These are phyloP conservation scores for Metschnikowia reukaufii DNA, from an alignment of 805 yeast species.

Conservation along the genomic window DNA sequence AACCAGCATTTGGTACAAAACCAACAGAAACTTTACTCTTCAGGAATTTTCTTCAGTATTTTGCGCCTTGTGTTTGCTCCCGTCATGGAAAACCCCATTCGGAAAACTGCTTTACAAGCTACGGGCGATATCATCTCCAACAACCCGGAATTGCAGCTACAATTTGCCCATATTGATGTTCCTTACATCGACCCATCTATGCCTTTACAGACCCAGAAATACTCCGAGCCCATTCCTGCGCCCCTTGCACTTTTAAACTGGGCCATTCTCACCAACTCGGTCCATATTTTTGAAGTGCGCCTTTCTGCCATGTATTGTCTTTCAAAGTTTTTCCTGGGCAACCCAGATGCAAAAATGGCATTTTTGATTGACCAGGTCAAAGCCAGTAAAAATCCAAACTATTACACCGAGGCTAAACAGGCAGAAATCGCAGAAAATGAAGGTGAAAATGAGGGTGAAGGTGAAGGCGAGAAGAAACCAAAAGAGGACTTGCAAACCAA, in stretches of 20 bases:
- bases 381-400: constrained; percentile 30
- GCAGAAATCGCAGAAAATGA: constrained; percentile 8
- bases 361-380: constrained; percentile 69
- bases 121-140: constrained; percentile 74
- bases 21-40: constrained; percentile 59
- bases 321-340: constrained; percentile 65
- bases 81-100: constrained; percentile 60
- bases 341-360: constrained; percentile 56
- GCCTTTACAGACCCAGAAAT: constrained; percentile 42
- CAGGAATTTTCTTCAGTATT: constrained; percentile 65
- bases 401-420: constrained; percentile 20
- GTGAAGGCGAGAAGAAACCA: constrained; percentile 5
- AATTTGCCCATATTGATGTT: constrained; percentile 81
- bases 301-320: constrained; percentile 67
- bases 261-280: constrained; percentile 76
- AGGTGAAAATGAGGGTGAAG: neutral
- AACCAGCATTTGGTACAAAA: constrained; percentile 60
- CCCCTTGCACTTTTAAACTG: constrained; percentile 75
- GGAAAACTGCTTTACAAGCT: constrained; percentile 68
- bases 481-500: neutral
- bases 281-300: constrained; percentile 81
- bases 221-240: constrained; percentile 56
- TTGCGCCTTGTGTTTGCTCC: constrained; percentile 70
- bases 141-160: constrained; percentile 65
- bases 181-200: constrained; percentile 83